phyloP scores from a whole-genome alignment of 176 grass and related monocot species.

The Cymbopogon citratus region DNA sequence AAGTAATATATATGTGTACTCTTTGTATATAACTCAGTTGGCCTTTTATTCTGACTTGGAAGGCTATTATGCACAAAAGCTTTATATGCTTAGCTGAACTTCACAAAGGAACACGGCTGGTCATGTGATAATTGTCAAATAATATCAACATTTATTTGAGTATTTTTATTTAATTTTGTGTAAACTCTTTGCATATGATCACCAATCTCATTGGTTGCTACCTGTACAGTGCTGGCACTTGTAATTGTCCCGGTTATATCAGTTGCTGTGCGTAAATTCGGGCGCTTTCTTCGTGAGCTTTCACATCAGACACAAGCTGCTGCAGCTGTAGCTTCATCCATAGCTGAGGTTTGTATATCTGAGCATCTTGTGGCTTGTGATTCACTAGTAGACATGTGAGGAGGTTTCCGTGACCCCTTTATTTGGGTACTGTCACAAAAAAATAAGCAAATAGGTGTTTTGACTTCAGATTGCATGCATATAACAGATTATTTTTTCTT shows the following conservation, averaged over 20 bases:
- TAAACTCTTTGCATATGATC: neutral
- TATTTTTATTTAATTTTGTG: neutral
- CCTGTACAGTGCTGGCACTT: constrained; percentile 67
- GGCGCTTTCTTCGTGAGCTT: constrained; percentile 91
- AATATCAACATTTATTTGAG: neutral
- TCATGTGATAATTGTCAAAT: neutral
- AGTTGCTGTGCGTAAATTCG: constrained; percentile 70
- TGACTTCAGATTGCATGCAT: constrained; percentile 18
- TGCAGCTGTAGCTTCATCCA: constrained; percentile 86
- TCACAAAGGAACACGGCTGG: neutral
- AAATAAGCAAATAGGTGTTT: neutral
- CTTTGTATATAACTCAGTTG: neutral
- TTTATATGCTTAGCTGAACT: constrained; percentile 14
- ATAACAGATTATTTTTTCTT: neutral
- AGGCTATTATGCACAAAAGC: neutral
- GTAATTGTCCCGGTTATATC: constrained; percentile 80
- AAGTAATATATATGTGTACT: constrained; percentile 32
- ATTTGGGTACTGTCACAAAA: neutral
- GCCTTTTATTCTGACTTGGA: neutral
- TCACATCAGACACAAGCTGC: constrained; percentile 92
- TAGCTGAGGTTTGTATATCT: constrained; percentile 71
- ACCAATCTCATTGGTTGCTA: constrained; percentile 26
- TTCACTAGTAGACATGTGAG: constrained; percentile 1
- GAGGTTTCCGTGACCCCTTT: neutral
- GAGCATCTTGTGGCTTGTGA: neutral